These are phyloP conservation scores for Mucor sp. DNA, from an alignment of 371 early-diverging fungal genomes.

Conservation along the genomic window DNA sequence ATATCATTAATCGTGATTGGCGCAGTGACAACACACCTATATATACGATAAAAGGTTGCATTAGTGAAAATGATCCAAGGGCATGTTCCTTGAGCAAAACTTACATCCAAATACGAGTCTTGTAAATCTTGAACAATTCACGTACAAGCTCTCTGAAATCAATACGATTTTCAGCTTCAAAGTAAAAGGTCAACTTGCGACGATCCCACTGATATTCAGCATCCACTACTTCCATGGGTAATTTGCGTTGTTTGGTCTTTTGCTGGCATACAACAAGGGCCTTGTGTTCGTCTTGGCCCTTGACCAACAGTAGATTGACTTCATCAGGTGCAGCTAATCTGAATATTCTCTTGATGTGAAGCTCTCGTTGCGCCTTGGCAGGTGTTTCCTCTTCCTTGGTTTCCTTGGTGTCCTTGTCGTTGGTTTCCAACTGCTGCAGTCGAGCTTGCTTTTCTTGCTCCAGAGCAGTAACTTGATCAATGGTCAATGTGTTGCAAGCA, in stretches of 20 bases:
- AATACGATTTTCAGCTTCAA: slow-evolving; percentile 88
- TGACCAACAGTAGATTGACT: slow-evolving; percentile 70
- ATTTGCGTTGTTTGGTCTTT: slow-evolving; percentile 83
- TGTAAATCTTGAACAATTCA: slow-evolving; percentile 97
- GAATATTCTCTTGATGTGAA: slow-evolving; percentile 88
- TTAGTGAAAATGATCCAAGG: too few relatives aligned
- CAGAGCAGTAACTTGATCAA: slow-evolving; percentile 51
- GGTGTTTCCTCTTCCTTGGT: slow-evolving; percentile 74
- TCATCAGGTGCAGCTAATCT: slow-evolving; percentile 83
- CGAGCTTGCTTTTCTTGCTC: slow-evolving; percentile 20
- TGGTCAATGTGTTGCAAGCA: slow-evolving; percentile 12
- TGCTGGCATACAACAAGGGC: slow-evolving; percentile 85
- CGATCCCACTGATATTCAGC: slow-evolving; percentile 98
- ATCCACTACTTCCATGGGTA: slow-evolving; percentile 95
- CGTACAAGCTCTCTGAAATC: slow-evolving; percentile 98
- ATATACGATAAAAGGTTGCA: too few relatives aligned
- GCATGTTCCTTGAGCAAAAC: slow-evolving; percentile 19
- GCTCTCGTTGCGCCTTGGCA: slow-evolving; percentile 90
- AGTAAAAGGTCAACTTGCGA: slow-evolving; percentile 92
- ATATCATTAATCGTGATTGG: slow-evolving; percentile 22
- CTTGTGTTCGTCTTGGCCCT: slow-evolving; percentile 88
- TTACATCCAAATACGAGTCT: slow-evolving; percentile 98
- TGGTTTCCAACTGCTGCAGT: slow-evolving; percentile 27
- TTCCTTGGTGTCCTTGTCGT: slow-evolving; percentile 74
- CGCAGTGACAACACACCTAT: slow-evolving; percentile 22